These are phyloP conservation scores for Domatiomyces globalis DNA, from an alignment of 2,329 filamentous ascomycete genomes.

Conservation along the genomic window DNA sequence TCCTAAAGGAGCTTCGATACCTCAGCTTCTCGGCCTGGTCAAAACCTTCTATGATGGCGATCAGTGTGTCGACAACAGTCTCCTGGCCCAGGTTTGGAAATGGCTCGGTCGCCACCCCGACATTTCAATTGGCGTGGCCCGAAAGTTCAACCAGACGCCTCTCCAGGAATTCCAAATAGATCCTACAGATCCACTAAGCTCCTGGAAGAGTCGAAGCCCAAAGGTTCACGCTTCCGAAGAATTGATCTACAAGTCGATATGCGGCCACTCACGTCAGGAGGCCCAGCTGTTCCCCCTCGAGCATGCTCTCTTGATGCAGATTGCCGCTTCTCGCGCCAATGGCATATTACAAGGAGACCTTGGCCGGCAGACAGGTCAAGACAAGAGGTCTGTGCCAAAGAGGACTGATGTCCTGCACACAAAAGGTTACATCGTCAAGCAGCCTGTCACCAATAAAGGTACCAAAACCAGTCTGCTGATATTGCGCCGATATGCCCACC, in stretches of 20 bases:
- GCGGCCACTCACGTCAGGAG: constrained; percentile 45
- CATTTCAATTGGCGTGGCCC: constrained; percentile 35
- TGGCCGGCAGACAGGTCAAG: constrained; percentile 42
- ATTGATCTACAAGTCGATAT: constrained; percentile 45
- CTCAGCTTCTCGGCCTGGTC: background rate
- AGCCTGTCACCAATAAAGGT: constrained; percentile 33
- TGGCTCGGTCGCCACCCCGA: constrained; percentile 45
- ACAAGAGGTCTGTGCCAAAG: constrained; percentile 50
- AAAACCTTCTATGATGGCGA: background rate
- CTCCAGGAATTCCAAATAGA: constrained; percentile 28
- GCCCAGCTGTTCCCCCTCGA: constrained; percentile 40
- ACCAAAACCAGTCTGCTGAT: constrained; percentile 43
- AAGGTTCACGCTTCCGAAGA: constrained; percentile 40
- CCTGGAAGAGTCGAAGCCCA: constrained; percentile 5
- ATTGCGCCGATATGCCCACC: constrained; percentile 34
- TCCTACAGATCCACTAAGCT: background rate
- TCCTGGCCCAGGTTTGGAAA: constrained; percentile 42
- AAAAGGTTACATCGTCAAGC: constrained; percentile 50
- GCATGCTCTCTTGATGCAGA: constrained; percentile 44
- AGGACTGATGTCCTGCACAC: constrained; percentile 42
- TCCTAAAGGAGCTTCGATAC: background rate
- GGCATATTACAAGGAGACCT: constrained; percentile 47
- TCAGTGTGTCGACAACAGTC: constrained; percentile 31
- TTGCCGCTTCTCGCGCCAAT: constrained; percentile 38
- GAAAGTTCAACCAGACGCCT: constrained; percentile 27